These are phyloP conservation scores for Aspergillus aculeatus DNA, from an alignment of 2,329 filamentous ascomycete species.

Conservation along the genomic window DNA sequence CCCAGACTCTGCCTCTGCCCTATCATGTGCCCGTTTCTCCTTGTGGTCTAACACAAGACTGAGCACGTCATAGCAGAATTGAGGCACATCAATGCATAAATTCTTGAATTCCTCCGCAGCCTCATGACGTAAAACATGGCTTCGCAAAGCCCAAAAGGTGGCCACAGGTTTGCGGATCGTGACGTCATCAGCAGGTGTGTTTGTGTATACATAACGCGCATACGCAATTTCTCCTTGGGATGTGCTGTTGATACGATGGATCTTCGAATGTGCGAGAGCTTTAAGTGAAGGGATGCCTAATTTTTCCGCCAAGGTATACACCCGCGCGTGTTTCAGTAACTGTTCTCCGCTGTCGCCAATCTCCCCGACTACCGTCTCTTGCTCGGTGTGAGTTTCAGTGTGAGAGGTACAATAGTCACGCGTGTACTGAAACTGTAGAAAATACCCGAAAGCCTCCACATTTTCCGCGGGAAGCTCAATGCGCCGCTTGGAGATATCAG, in stretches of 20 bases:
- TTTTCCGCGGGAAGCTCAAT: conserved; percentile 69
- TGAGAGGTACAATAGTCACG: conserved; percentile 76
- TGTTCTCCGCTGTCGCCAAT: conserved; percentile 78
- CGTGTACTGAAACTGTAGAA: conserved; percentile 81
- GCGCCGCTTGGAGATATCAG: conserved; percentile 52
- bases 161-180: conserved; percentile 79
- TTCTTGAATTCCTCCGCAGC: conserved; percentile 80
- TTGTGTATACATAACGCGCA: conserved; percentile 83
- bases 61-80: conserved; percentile 91
- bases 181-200: conserved; percentile 67
- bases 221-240: conserved; percentile 89
- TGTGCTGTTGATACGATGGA: conserved; percentile 84
- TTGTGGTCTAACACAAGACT: conserved; percentile 53
- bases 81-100: conserved; percentile 83
- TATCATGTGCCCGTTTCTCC: conserved; percentile 42
- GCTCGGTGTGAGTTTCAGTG: conserved; percentile 59
- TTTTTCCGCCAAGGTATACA: conserved; percentile 85
- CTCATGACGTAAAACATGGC: conserved; percentile 78
- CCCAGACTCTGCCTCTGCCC: conserved; percentile 35
- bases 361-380: conserved; percentile 62
- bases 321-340: conserved; percentile 81
- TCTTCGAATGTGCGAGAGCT: conserved; percentile 79
- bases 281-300: conserved; percentile 68
- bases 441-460: conserved; percentile 71
- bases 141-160: conserved; percentile 83